Base-by-base conservation (phyloP, 1,284 basidiomycete genomes). In the Pholiota adiposa region DNA sequence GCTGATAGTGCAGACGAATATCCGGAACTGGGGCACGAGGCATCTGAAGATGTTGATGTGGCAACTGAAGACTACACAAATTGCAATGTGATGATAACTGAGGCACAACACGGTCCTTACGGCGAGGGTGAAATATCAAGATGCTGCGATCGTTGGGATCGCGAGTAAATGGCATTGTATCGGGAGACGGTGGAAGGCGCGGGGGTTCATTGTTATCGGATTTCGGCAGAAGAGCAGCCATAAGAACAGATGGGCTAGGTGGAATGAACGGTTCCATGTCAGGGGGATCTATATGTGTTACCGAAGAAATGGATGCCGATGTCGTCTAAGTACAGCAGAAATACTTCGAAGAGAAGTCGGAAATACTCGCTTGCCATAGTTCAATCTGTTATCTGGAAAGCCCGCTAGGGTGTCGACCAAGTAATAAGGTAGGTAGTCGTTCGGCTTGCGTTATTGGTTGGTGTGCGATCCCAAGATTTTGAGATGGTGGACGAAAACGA, bases 241-340 rank as follows among this genome's bases (percentile, higher is more conserved):
- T n/a, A n/a, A n/a, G 51, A 16, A 51, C 21, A 43, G 61, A 57
- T 21, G 64, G 56, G 46, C 61, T 61, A 16, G 65, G 63, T 27
- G 65, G 65, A 19, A 67, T 58, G 34, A 67, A 67, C 21, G 40
- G 33, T 46, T 59, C 63, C 12, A 19, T 54, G 11, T 44, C 59
- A 11, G 31, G 43, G 9, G 19, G 18, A 43, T 49, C 44, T 56
- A 19, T n/a, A 27, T 19, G 33, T 41, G 21, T 49, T 29, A 14
- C 7, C 12, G 25, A n/a, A n/a, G n/a, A n/a, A n/a, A n/a, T n/a
- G n/a, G n/a, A n/a, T n/a, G 21, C 31, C 21, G 21, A 52, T 14
- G 33, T 18, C n/a, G n/a, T n/a, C n/a, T n/a, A n/a, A 49, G 46
- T 49, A 49, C 23, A 27, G 46, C 16, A 27, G 21, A 12, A 49